A percentile compares a stretch with the other conserved stretches of the same genome.
Evolutionary conservation across 345 rosid genomes (phyloP).

Genomic region (Hirschfeldia incana): DNA sequence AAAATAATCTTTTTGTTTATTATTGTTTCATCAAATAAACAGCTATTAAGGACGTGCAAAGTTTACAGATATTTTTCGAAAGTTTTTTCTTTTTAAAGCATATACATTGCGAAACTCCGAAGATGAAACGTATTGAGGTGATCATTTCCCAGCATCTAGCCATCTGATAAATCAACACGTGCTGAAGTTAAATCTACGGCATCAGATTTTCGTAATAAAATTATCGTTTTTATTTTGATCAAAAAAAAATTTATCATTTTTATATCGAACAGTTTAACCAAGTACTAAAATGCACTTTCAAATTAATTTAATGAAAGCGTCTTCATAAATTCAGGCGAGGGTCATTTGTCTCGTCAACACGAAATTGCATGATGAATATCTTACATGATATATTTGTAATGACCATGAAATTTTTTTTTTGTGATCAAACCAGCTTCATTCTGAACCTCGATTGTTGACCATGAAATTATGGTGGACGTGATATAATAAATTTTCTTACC

Average conservation of each 20-base stretch:
- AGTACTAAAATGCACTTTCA: neutral
- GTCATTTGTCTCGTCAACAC: constrained; percentile 36
- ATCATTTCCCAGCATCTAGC: neutral
- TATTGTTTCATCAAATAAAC: neutral
- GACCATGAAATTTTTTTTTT: neutral
- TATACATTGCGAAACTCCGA: no score
- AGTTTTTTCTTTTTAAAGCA: neutral
- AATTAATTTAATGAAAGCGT: neutral
- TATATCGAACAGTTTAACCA: neutral
- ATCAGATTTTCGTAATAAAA: neutral
- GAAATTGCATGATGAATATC: constrained; percentile 21
- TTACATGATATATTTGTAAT: neutral
- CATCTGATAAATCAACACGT: constrained; percentile 15
- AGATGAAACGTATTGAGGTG: constrained; percentile 11
- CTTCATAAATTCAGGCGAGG: neutral
- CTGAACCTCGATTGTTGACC: no score
- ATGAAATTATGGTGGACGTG: neutral
- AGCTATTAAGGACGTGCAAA: neutral
- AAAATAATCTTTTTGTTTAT: neutral
- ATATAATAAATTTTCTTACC: neutral
- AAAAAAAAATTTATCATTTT: neutral
- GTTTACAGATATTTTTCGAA: neutral
- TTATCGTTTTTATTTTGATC: neutral
- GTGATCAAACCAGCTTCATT: no score
- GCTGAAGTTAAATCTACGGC: constrained; percentile 15